Base-by-base conservation (phyloP, 2,329 filamentous ascomycete genomes). In the Ophiostoma ips region DNA sequence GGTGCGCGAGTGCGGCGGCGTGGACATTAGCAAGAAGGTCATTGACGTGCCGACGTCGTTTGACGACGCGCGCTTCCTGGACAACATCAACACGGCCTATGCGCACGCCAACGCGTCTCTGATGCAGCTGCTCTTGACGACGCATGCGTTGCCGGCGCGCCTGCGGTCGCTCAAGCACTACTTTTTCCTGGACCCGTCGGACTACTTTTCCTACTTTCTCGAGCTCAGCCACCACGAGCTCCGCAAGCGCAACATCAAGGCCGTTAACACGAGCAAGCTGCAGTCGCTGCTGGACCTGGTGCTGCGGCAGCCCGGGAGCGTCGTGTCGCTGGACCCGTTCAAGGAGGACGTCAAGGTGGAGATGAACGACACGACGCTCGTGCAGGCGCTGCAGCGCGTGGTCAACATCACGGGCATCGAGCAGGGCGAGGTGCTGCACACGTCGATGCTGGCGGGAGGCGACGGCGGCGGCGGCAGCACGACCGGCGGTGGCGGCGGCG, bases 331-430 rank as follows among this genome's bases (percentile, higher is more conserved):
- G 52, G 92, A 98, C 62, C 88, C 90, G 0, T 98, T 94, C 73
- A 98, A 96, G 62, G 92, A 98, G 67, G 90, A 98, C 62, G 87
- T 98, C 64, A 94, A 94, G 65, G 87, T 98, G 19, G 83, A 89
- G 60, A 95, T 96, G 84, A 95, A 95, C 63, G 88, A 95, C 58
- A 82, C 90, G 36, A 87, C 87, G 6, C 77, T 98, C 43, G 94
- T 88, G 12, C 94, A 94, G 61, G 94, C 88, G 69, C 71, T 98
- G 52, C 94, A 95, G 75, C 83, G 90, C 49, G 90, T 98, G 48
- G 90, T 98, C 55, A 95, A 89, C 61, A 94, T 96, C 56, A 94
- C 88, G 3, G 92, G 92, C 41, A 86, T 96, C 54, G 90, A 96
- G 59, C 85, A 94, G 63, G 87, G 90, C 55, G 85, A 92, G 59